Percentiles rank a stretch among this genome's conserved stretches.
These are phyloP conservation scores for Mycosphaerelloides madeirae DNA, from an alignment of 2,329 filamentous ascomycete genomes.

Conservation along the genomic window DNA sequence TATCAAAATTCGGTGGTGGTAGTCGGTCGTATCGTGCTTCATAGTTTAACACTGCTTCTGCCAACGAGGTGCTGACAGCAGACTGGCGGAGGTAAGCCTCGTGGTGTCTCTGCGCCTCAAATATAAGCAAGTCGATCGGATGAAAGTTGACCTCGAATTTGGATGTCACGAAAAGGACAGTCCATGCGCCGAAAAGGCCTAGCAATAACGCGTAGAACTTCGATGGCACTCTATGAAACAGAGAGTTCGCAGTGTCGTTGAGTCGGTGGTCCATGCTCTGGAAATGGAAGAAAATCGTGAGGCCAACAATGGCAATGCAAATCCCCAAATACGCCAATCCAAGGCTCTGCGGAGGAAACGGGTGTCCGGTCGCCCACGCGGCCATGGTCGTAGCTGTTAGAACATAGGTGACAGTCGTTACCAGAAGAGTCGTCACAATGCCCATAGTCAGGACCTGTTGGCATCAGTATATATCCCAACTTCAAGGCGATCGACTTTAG, in stretches of 20 bases:
- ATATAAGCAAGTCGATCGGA: slow-evolving; percentile 53
- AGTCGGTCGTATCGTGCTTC: slow-evolving; percentile 48
- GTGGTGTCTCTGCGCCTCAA: slow-evolving; percentile 46
- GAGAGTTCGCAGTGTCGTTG: background rate
- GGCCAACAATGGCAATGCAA: slow-evolving; percentile 24
- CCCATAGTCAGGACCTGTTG: slow-evolving; percentile 40
- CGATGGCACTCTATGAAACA: slow-evolving; percentile 20
- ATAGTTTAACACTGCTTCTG: slow-evolving; percentile 50
- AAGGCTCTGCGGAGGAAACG: slow-evolving; percentile 26
- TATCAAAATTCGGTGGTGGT: slow-evolving; percentile 57
- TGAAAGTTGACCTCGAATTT: slow-evolving; percentile 42
- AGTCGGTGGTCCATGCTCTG: slow-evolving; percentile 13
- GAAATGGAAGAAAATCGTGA: slow-evolving; percentile 28
- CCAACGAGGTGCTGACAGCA: slow-evolving; percentile 43
- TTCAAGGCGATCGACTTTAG: background rate
- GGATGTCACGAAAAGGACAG: slow-evolving; percentile 39
- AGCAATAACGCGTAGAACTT: slow-evolving; percentile 37
- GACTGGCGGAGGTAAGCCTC: slow-evolving; percentile 48
- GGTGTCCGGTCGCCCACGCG: slow-evolving; percentile 31
- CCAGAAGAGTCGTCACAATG: slow-evolving; percentile 35
- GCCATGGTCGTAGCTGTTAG: slow-evolving; percentile 31
- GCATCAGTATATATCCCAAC: slow-evolving; percentile 2
- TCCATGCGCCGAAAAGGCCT: slow-evolving; percentile 40
- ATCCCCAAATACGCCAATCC: slow-evolving; percentile 23
- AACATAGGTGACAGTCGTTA: slow-evolving; percentile 36